These are phyloP conservation scores for Notholithocarpus densiflorus DNA, from an alignment of 306 rosid genomes.

Conservation along the genomic window DNA sequence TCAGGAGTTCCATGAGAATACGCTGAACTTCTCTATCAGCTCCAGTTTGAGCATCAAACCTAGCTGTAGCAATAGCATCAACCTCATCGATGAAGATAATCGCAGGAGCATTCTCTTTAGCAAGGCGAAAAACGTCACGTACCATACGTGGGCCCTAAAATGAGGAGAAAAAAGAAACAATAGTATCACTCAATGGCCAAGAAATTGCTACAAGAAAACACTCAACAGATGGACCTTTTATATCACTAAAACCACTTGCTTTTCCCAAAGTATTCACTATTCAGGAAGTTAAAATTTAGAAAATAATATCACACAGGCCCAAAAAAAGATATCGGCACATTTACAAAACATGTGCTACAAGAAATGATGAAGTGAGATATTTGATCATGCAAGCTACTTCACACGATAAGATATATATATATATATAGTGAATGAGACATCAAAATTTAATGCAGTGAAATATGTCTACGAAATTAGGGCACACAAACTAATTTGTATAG, in stretches of 20 bases:
- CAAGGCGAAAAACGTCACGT: conserved; percentile 99
- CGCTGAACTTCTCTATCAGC: conserved; percentile 99
- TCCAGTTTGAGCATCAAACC: conserved; percentile 99
- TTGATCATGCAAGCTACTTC: not conserved
- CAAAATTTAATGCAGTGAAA: not conserved
- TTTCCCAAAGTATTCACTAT: not conserved
- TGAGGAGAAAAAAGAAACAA: not conserved
- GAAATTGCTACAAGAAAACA: not conserved
- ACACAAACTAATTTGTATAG: not conserved
- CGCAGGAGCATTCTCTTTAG: conserved; percentile 99
- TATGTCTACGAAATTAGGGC: not conserved
- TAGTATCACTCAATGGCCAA: not conserved
- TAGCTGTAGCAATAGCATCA: conserved; percentile 97
- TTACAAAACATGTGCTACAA: not conserved
- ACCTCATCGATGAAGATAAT: conserved; percentile 98
- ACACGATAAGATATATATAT: not conserved
- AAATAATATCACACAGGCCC: not conserved
- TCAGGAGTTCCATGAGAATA: conserved; percentile 96
- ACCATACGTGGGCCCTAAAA: conserved; percentile 94
- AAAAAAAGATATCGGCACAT: not conserved
- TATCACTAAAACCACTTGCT: not conserved
- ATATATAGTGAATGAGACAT: not conserved
- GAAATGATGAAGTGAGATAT: not conserved
- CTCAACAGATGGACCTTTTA: not conserved
- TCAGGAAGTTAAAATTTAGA: not conserved